Evolutionary conservation across 106 monocot genomes (phyloP).

Genomic region (Hemerocallis citrina): DNA sequence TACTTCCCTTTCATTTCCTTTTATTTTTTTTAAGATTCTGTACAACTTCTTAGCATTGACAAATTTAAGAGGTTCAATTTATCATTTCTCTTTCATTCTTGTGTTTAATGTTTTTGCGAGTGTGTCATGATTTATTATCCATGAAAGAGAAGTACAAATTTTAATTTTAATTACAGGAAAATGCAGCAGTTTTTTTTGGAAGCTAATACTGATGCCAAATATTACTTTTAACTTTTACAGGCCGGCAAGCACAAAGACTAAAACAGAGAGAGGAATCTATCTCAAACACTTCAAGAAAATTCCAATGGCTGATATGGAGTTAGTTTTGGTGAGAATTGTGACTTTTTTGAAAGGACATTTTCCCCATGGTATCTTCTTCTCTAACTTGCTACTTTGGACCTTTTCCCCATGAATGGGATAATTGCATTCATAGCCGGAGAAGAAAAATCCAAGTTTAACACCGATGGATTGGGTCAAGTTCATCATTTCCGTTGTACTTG

Average conservation of each 20-base stretch:
- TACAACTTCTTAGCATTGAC: not conserved
- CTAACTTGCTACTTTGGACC: not conserved
- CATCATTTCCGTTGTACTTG: conserved; percentile 66
- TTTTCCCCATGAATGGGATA: not conserved
- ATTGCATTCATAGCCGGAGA: conserved; percentile 71
- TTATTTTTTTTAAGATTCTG: not conserved
- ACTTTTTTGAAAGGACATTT: not conserved
- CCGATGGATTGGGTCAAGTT: conserved; percentile 97
- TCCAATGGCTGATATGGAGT: conserved; percentile 98
- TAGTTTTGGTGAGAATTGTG: conserved; percentile 65
- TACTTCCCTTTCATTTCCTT: not conserved
- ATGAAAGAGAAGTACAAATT: not conserved
- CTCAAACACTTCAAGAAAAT: conserved; percentile 91
- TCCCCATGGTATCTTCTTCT: no score
- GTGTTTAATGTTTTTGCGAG: not conserved
- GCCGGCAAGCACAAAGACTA: conserved; percentile 38
- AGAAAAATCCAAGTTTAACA: conserved; percentile 95
- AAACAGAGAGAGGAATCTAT: conserved; percentile 66
- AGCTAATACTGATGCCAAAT: not conserved
- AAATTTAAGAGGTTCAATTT: conserved; percentile 3
- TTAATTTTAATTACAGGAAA: not conserved
- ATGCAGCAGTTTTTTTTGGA: not conserved
- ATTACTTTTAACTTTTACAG: conserved; percentile 30
- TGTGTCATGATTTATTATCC: not conserved
- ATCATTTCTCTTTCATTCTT: not conserved